Conservation (phyloP, 225 moss, liverwort and hornwort genomes). For the Lunularia cruciata region DNA sequence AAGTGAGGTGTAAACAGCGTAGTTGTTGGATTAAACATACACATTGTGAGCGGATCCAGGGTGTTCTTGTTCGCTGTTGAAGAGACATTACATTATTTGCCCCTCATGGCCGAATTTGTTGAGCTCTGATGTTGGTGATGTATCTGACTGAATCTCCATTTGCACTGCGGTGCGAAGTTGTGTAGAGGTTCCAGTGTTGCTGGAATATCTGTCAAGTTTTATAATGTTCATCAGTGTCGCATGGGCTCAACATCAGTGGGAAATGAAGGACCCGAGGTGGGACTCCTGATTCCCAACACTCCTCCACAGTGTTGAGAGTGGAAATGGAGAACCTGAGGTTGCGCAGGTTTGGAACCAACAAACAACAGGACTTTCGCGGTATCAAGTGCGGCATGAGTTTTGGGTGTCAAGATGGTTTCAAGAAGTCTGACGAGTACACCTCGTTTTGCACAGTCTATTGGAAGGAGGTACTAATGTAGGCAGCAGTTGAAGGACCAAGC, state of each 20-base stretch:
- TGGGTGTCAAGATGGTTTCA: slow-evolving; percentile 6
- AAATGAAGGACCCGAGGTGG: not conserved
- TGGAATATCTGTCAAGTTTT: not conserved
- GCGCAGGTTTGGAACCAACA: not conserved
- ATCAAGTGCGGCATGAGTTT: slow-evolving; percentile 10
- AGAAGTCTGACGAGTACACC: not conserved
- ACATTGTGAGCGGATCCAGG: slow-evolving; percentile 7
- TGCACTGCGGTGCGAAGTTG: not conserved
- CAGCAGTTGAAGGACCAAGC: slow-evolving; percentile 1
- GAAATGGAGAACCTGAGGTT: slow-evolving; percentile 7
- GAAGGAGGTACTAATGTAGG: slow-evolving; percentile 21
- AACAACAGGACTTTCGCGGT: slow-evolving; percentile 2
- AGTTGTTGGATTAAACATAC: not conserved
- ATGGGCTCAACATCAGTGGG: slow-evolving; percentile 4
- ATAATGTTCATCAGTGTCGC: not conserved
- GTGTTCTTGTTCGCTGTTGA: slow-evolving; percentile 13
- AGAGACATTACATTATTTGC: slow-evolving; percentile 16
- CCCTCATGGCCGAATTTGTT: slow-evolving; percentile 17
- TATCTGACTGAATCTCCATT: slow-evolving; percentile 5
- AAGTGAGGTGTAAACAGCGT: slow-evolving; percentile 23
- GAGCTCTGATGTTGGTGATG: slow-evolving; percentile 11
- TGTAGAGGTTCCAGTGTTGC: not conserved
- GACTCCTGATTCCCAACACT: not conserved
- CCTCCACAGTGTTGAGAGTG: not conserved
- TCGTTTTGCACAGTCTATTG: slow-evolving; percentile 2